Evolutionary conservation across 2,329 filamentous ascomycete genomes (phyloP).

Genomic region (Phoma sp.): DNA sequence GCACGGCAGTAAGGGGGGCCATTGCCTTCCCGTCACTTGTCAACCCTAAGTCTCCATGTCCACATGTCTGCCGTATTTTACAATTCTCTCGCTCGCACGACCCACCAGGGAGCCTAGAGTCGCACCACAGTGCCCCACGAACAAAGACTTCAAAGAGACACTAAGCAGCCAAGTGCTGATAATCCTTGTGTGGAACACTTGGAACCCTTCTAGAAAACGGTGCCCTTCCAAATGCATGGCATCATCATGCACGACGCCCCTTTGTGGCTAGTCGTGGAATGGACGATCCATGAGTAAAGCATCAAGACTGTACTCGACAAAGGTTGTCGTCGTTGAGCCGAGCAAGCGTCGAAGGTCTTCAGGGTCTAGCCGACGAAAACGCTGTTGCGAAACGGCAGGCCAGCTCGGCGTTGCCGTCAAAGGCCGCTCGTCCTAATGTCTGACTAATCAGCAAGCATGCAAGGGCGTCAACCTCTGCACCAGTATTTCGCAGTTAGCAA

Average conservation of each 20-base stretch:
- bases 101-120: conserved; percentile 21
- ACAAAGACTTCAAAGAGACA: conserved; percentile 12
- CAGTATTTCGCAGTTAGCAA: background rate
- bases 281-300: conserved; percentile 7
- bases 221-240: conserved; percentile 7
- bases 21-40: background rate
- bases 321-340: conserved; percentile 22
- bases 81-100: conserved; percentile 10
- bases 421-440: conserved; percentile 20
- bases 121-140: conserved; percentile 30
- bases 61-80: background rate
- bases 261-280: conserved; percentile 9
- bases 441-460: conserved; percentile 19
- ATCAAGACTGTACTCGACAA: background rate
- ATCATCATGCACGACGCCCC: conserved; percentile 32
- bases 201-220: conserved; percentile 41
- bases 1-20: background rate
- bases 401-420: conserved; percentile 26
- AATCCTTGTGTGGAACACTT: conserved; percentile 37
- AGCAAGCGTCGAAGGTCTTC: conserved; percentile 21
- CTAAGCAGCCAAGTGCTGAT: conserved; percentile 20
- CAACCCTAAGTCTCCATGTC: background rate
- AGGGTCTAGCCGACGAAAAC: conserved; percentile 22
- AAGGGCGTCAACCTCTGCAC: background rate
- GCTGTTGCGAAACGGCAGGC: conserved; percentile 22